These are phyloP conservation scores for Cyberlindnera saturnus DNA, from an alignment of 805 yeast species.

Conservation along the genomic window DNA sequence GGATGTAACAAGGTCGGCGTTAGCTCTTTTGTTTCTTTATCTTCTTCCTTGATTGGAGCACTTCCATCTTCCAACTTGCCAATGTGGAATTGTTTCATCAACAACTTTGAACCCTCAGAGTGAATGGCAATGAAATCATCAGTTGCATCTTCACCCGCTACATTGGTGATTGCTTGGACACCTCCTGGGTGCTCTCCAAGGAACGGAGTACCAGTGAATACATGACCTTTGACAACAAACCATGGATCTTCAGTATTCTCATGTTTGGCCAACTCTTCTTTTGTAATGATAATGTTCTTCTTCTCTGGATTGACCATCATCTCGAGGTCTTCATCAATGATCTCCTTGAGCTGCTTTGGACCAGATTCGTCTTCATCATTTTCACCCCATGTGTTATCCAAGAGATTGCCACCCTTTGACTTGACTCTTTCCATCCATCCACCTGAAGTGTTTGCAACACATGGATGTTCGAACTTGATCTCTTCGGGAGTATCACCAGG, in stretches of 20 bases:
- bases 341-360: slow-evolving; percentile 4
- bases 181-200: slow-evolving; percentile 30
- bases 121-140: slow-evolving; percentile 31
- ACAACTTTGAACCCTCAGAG: slow-evolving; percentile 24
- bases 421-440: slow-evolving; percentile 35
- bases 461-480: slow-evolving; percentile 25
- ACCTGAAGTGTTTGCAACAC: slow-evolving; percentile 21
- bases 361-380: slow-evolving; percentile 10
- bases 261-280: slow-evolving; percentile 8
- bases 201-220: slow-evolving; percentile 30
- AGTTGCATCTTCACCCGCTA: slow-evolving; percentile 26
- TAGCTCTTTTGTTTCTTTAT: neutral
- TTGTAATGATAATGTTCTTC: slow-evolving; percentile 3
- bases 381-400: slow-evolving; percentile 29
- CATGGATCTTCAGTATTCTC: slow-evolving; percentile 9
- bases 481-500: slow-evolving; percentile 9
- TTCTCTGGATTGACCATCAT: slow-evolving; percentile 26
- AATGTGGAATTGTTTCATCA: slow-evolving; percentile 23
- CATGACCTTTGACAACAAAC: slow-evolving; percentile 30
- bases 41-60: neutral
- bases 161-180: slow-evolving; percentile 21
- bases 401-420: slow-evolving; percentile 25
- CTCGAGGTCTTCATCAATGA: slow-evolving; percentile 22
- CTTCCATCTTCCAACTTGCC: slow-evolving; percentile 16
- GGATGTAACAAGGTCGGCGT: slow-evolving; percentile 23